Evolutionary conservation across 164 flowering plant species (phyloP).

Genomic region (Nymphaea thermarum): DNA sequence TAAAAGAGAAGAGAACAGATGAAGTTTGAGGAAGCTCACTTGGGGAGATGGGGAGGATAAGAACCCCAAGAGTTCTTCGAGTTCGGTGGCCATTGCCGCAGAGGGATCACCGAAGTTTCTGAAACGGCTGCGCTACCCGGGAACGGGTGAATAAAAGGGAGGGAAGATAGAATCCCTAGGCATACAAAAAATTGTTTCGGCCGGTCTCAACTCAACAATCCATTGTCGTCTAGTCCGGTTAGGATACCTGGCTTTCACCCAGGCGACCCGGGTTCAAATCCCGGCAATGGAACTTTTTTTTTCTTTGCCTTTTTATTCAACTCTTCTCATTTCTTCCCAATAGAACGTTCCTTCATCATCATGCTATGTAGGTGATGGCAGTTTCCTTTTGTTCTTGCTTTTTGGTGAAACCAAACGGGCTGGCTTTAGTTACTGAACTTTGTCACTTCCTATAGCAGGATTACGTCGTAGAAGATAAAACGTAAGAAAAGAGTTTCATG

Average conservation of each 20-base stretch:
- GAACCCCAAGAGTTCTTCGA: slow-evolving; percentile 67
- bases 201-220: not conserved
- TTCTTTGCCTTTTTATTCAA: not conserved
- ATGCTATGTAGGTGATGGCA: too few relatives aligned
- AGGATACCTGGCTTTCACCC: slow-evolving; percentile 11
- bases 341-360: too few relatives aligned
- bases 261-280: slow-evolving; percentile 12
- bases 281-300: slow-evolving; percentile 7
- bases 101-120: not conserved
- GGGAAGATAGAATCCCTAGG: not conserved
- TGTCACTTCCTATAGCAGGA: too few relatives aligned
- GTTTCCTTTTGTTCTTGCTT: too few relatives aligned
- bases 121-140: not conserved
- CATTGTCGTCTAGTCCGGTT: slow-evolving; percentile 9
- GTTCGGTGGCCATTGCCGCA: slow-evolving; percentile 65
- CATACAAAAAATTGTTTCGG: not conserved
- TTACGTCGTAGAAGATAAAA: too few relatives aligned
- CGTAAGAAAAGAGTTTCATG: too few relatives aligned
- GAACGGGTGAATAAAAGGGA: not conserved
- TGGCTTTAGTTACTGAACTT: too few relatives aligned
- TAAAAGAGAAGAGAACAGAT: not conserved
- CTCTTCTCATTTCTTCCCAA: too few relatives aligned
- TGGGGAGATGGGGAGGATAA: slow-evolving; percentile 72
- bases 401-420: too few relatives aligned
- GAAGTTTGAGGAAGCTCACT: slow-evolving; percentile 20